phyloP scores from a whole-genome alignment of 2,329 filamentous ascomycete genomes.

The Colletotrichum sp. region DNA sequence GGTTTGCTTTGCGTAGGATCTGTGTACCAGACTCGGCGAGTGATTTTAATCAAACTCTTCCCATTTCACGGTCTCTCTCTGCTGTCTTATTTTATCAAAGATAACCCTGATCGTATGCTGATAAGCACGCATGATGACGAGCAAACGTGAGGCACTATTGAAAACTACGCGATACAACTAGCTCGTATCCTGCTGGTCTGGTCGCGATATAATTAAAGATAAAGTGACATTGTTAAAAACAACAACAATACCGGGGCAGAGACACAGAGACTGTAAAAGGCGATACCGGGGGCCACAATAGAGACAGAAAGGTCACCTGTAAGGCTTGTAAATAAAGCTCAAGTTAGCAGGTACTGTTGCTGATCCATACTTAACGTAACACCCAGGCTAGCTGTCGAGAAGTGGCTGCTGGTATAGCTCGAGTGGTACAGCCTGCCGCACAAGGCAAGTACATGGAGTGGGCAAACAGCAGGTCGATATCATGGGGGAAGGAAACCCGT shows the following conservation, averaged over 20 bases:
- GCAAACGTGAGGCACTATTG: not conserved
- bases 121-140: not conserved
- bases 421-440: not conserved
- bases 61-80: not conserved
- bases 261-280: not conserved
- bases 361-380: not conserved
- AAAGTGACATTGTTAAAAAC: not conserved
- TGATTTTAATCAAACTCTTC: not conserved
- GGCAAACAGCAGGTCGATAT: not conserved
- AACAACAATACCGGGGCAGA: not conserved
- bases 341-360: not conserved
- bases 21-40: not conserved
- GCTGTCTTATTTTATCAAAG: fast-evolving
- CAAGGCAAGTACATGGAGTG: not conserved
- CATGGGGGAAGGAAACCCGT: too few relatives aligned
- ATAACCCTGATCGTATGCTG: not conserved
- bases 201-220: not conserved
- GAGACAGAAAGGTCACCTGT: not conserved
- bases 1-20: not conserved
- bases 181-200: not conserved
- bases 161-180: not conserved
- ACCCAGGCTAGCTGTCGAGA: not conserved
- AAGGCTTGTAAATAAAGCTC: not conserved
- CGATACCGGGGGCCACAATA: too few relatives aligned
- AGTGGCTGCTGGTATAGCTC: not conserved